phyloP scores from a whole-genome alignment of 2,329 filamentous ascomycete genomes.

The Aspergillus piperis region DNA sequence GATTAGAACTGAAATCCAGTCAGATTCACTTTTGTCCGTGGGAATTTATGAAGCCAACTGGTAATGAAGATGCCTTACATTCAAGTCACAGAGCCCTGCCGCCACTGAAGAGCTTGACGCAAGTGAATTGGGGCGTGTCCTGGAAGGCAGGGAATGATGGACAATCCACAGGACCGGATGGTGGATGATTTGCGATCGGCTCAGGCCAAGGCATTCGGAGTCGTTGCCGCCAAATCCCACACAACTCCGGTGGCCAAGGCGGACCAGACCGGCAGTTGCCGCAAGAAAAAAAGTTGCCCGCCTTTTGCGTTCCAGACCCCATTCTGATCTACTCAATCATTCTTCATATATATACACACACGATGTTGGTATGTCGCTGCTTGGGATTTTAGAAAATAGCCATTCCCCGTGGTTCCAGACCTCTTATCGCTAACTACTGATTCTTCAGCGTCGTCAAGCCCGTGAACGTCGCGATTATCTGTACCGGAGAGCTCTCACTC shows the following conservation, averaged over 20 bases:
- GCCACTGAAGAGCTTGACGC: constrained; percentile 23
- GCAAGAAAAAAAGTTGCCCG: constrained; percentile 43
- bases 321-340: constrained; percentile 11
- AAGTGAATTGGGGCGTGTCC: constrained; percentile 23
- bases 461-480: constrained; percentile 84
- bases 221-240: constrained; percentile 35
- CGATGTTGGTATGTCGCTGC: constrained; percentile 35
- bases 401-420: too few species aligned
- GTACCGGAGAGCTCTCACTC: constrained; percentile 81
- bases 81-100: constrained; percentile 24
- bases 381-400: background rate
- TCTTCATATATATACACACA: constrained; percentile 25
- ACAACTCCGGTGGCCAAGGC: constrained; percentile 27
- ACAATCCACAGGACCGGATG: constrained; percentile 15
- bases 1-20: constrained; percentile 17
- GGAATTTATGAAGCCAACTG: background rate
- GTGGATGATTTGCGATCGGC: constrained; percentile 23
- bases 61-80: background rate
- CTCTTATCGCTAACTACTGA: background rate
- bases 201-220: constrained; percentile 23
- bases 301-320: constrained; percentile 15
- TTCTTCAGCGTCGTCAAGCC: constrained; percentile 65
- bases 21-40: constrained; percentile 12
- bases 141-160: constrained; percentile 15
- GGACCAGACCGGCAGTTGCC: constrained; percentile 33